Percentiles rank a stretch among this genome's conserved stretches.
Conservation (phyloP, 2,329 filamentous ascomycete genomes). For the Epichloe brachyelytri region DNA sequence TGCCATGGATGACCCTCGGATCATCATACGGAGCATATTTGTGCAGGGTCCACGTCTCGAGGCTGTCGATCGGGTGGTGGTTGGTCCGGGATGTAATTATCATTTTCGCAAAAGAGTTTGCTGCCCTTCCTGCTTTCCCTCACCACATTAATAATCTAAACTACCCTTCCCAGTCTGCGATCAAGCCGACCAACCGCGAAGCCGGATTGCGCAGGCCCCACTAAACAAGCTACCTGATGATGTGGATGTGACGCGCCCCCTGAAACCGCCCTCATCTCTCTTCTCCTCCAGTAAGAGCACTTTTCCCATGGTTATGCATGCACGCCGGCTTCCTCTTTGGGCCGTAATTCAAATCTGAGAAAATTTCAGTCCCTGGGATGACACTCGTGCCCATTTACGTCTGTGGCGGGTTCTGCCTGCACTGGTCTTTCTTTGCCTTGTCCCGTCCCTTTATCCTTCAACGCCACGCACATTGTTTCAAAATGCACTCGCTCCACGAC, state of each 20-base stretch:
- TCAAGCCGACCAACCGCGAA: not conserved
- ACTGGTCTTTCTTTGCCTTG: not conserved
- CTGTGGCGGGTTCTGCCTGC: too few relatives aligned
- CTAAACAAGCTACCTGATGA: conserved; percentile 3
- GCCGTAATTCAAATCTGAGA: not conserved
- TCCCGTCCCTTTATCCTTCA: not conserved
- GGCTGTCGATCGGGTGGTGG: too few relatives aligned
- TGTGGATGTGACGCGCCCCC: conserved; percentile 4
- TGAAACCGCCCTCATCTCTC: conserved; percentile 8
- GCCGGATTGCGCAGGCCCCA: not conserved
- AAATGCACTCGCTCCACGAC: not conserved
- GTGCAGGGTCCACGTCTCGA: too few relatives aligned
- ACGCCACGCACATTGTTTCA: not conserved
- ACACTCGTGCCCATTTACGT: not conserved
- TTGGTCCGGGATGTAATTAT: too few relatives aligned
- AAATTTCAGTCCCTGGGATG: not conserved
- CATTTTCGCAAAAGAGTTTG: too few relatives aligned
- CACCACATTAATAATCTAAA: too few relatives aligned
- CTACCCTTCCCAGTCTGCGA: not conserved
- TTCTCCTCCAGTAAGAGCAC: not conserved
- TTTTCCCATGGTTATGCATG: not conserved
- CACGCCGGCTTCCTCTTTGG: not conserved
- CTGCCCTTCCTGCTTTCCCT: too few relatives aligned
- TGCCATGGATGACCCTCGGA: too few relatives aligned
- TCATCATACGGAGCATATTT: too few relatives aligned